phyloP scores from a whole-genome alignment of 116 monocot genomes.

The Phalaenopsis hybrid region DNA sequence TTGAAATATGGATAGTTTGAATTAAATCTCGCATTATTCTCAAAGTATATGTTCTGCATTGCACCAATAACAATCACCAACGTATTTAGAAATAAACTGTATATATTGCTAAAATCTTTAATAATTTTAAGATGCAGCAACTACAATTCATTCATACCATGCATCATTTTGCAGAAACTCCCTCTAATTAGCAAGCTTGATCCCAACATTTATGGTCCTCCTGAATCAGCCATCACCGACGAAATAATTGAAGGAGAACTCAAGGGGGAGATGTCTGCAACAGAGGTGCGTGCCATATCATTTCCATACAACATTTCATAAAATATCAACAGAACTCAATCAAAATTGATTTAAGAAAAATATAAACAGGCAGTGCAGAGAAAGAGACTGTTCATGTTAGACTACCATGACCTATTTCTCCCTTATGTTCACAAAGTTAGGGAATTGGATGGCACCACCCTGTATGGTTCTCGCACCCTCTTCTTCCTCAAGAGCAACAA shows the following conservation, averaged over 20 bases:
- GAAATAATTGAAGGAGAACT: conserved; percentile 31
- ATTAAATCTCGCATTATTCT: no score
- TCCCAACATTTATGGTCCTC: conserved; percentile 30
- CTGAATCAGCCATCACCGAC: conserved; percentile 34
- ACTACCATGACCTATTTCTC: conserved; percentile 46
- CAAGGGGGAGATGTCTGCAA: conserved; percentile 19
- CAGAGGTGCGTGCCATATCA: background rate
- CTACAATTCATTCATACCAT: no score
- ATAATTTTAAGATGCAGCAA: no score
- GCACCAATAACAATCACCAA: no score
- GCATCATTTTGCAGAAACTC: conserved; percentile 25
- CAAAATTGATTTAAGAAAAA: background rate
- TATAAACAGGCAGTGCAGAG: conserved; percentile 28
- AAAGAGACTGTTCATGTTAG: conserved; percentile 46
- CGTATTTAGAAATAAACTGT: no score
- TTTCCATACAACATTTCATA: conserved; percentile 11
- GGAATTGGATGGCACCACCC: conserved; percentile 21
- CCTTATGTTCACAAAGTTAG: conserved; percentile 49
- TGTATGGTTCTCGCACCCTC: conserved; percentile 29
- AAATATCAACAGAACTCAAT: background rate
- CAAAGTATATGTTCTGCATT: no score
- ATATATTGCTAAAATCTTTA: no score
- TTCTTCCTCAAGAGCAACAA: conserved; percentile 18
- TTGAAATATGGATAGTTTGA: no score
- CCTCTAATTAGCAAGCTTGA: conserved; percentile 44